Evolutionary conservation across 257 asterid species (phyloP).

Genomic region (Solanum medicagineum): DNA sequence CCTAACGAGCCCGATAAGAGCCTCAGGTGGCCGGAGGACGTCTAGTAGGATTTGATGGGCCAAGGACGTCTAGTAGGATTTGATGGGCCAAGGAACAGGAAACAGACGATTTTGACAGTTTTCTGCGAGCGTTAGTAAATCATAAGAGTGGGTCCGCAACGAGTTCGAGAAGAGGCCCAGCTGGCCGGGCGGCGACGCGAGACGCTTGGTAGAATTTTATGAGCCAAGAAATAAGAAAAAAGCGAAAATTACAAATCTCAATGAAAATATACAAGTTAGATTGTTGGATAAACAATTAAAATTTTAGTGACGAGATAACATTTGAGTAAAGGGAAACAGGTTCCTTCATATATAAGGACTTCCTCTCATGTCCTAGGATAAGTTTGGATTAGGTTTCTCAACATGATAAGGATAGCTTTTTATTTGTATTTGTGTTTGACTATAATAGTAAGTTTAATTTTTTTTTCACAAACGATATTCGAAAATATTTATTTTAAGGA

Average conservation of each 20-base stretch:
- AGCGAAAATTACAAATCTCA: no score
- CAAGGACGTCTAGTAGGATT: no score
- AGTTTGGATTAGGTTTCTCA: not conserved
- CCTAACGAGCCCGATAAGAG: no score
- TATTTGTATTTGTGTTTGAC: not conserved
- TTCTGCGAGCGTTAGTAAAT: no score
- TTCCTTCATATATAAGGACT: not conserved
- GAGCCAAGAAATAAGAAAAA: no score
- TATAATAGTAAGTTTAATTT: not conserved
- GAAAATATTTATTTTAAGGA: not conserved
- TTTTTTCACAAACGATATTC: no score
- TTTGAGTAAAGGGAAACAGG: not conserved
- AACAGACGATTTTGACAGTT: no score
- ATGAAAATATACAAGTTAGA: not conserved
- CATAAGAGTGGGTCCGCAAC: no score
- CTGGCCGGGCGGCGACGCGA: fast-evolving
- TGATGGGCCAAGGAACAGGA: no score
- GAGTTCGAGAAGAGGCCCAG: no score
- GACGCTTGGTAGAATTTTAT: no score
- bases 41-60: no score
- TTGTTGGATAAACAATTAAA: not conserved
- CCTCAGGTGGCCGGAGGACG: fast-evolving
- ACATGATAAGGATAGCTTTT: not conserved
- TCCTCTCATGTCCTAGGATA: not conserved
- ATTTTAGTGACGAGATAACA: not conserved